Conservation (phyloP, 2,329 filamentous ascomycete genomes). For the Aschersonia sp. region DNA sequence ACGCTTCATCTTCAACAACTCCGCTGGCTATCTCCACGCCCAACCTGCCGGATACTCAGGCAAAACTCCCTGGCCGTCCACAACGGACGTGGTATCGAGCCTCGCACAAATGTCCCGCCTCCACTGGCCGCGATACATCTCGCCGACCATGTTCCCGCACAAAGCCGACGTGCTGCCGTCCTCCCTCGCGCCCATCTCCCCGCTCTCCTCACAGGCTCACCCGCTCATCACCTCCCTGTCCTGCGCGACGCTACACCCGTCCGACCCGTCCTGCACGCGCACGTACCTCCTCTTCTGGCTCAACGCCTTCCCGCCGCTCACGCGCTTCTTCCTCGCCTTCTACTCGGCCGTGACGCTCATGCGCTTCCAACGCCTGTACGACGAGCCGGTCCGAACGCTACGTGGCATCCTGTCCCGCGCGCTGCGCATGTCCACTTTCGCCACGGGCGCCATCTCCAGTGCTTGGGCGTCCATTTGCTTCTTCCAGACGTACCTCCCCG, state of each 20-base stretch:
- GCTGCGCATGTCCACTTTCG: conserved; percentile 60
- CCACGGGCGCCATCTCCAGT: conserved; percentile 67
- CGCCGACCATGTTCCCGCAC: conserved; percentile 73
- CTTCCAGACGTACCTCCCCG: conserved; percentile 68
- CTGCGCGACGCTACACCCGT: conserved; percentile 79
- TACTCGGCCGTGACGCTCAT: conserved; percentile 56
- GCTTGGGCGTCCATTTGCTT: conserved; percentile 84
- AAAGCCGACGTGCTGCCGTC: conserved; percentile 51
- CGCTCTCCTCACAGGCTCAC: conserved; percentile 73
- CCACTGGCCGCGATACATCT: conserved; percentile 75
- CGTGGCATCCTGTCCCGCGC: conserved; percentile 54
- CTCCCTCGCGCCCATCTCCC: conserved; percentile 53
- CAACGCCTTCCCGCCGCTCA: conserved; percentile 63
- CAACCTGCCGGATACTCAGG: conserved; percentile 55
- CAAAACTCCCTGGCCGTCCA: conserved; percentile 57
- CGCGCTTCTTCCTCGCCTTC: conserved; percentile 63
- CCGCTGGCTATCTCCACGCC: conserved; percentile 63
- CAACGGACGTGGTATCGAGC: conserved; percentile 65
- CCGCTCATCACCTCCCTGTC: conserved; percentile 74
- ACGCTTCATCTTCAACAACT: conserved; percentile 51
- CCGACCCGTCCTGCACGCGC: conserved; percentile 74
- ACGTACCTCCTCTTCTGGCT: conserved; percentile 84
- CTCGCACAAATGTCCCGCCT: conserved; percentile 69
- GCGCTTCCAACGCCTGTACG: conserved; percentile 51
- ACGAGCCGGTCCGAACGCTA: conserved; percentile 52